Evolutionary conservation across 768 basidiomycete species (phyloP).

Genomic region (Lactarius pseudohatsudake): DNA sequence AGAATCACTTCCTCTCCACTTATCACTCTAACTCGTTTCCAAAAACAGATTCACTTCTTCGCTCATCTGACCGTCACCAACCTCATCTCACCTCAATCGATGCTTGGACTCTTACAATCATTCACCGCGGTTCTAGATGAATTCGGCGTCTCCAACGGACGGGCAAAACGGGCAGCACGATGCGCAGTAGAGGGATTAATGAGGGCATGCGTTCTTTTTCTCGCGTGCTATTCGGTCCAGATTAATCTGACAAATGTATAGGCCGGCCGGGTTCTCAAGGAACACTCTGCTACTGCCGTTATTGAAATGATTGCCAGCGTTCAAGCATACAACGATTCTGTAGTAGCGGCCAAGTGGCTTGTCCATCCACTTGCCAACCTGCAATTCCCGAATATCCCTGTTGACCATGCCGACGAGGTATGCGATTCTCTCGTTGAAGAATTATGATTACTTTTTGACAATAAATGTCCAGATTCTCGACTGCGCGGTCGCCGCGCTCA

Average conservation of each 20-base stretch:
- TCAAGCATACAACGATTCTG: constrained; percentile 66
- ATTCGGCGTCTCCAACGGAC: constrained; percentile 82
- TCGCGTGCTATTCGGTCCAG: background rate
- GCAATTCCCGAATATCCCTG: constrained; percentile 43
- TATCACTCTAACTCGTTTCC: background rate
- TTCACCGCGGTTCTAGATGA: constrained; percentile 87
- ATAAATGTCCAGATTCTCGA: constrained; percentile 66
- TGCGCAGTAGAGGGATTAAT: constrained; percentile 82
- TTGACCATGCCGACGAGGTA: constrained; percentile 66
- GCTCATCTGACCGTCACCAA: constrained; percentile 79
- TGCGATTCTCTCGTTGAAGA: constrained; percentile 18
- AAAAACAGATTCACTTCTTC: constrained; percentile 83
- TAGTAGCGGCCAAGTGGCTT: constrained; percentile 56
- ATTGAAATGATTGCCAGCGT: constrained; percentile 70
- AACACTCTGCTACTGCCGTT: constrained; percentile 56
- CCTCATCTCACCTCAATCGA: constrained; percentile 72
- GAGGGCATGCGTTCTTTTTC: constrained; percentile 46
- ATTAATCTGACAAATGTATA: constrained; percentile 34
- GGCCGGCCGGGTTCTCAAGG: constrained; percentile 69
- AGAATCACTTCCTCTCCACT: background rate
- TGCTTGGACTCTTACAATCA: constrained; percentile 78
- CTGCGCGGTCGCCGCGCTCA: constrained; percentile 61
- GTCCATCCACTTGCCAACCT: constrained; percentile 61
- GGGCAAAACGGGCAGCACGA: constrained; percentile 76
- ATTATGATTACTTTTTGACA: background rate